Percentiles rank a stretch among this genome's conserved stretches.
phyloP scores from a whole-genome alignment of 2,329 filamentous ascomycete genomes.

The Botrytis medusae region DNA sequence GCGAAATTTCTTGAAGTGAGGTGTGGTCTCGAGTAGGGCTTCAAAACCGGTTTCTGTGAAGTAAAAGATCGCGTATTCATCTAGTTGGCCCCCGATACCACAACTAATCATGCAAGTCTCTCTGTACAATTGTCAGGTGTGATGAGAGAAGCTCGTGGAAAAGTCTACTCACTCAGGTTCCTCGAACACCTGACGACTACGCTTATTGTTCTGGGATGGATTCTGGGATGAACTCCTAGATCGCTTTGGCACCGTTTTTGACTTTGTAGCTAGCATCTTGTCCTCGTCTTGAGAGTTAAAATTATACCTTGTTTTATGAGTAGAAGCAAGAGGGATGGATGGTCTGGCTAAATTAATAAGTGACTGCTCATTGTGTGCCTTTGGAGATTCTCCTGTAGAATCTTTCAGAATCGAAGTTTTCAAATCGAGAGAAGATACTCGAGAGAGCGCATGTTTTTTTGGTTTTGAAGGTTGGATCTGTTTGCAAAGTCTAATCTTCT shows the following conservation, averaged over 20 bases:
- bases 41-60: background rate
- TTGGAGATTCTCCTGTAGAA: background rate
- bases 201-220: background rate
- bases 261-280: background rate
- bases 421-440: background rate
- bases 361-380: background rate
- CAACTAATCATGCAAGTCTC: background rate
- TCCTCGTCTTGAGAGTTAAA: rapidly evolving
- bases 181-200: background rate
- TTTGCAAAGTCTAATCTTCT: background rate
- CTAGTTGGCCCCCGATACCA: background rate
- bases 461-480: background rate
- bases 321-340: background rate
- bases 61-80: background rate
- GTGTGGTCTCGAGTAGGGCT: background rate
- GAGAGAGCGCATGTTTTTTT: too few species aligned
- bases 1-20: background rate
- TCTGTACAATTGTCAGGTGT: background rate
- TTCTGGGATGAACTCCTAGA: background rate
- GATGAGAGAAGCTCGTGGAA: rapidly evolving
- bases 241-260: background rate
- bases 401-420: background rate
- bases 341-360: too few species aligned
- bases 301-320: too few species aligned
- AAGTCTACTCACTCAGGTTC: background rate